These are phyloP conservation scores for Blastobotrys serpentis DNA, from an alignment of 1,139 yeast genomes.

Conservation along the genomic window DNA sequence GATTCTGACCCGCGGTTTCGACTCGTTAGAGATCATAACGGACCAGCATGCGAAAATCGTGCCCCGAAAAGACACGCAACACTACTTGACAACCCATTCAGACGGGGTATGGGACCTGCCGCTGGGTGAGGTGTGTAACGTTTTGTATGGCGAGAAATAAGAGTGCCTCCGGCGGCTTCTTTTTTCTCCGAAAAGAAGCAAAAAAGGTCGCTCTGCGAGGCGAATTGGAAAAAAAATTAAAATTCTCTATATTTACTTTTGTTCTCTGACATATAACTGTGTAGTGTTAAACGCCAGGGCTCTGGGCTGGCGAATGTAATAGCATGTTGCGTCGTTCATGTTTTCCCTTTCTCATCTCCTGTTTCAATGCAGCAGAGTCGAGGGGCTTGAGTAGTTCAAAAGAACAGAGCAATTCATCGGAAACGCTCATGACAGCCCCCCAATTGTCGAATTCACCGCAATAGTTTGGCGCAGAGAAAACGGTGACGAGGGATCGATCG, in stretches of 20 bases:
- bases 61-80: conserved; percentile 23
- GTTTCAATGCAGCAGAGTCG: conserved; percentile 89
- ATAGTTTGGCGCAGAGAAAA: conserved; percentile 93
- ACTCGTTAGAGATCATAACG: conserved; percentile 60
- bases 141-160: conserved; percentile 46
- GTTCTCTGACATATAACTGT: not conserved
- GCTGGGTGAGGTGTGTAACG: conserved; percentile 64
- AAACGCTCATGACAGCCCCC: conserved; percentile 99
- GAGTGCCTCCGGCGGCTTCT: not conserved
- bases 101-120: conserved; percentile 88
- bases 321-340: conserved; percentile 34
- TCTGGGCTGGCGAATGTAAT: conserved; percentile 5
- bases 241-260: not conserved
- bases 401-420: conserved; percentile 86
- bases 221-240: not conserved
- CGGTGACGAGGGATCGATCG: conserved; percentile 89
- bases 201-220: not conserved
- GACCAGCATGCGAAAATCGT: conserved; percentile 65
- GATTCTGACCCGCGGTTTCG: conserved; percentile 57
- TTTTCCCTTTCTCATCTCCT: conserved; percentile 51
- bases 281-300: conserved; percentile 1
- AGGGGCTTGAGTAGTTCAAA: conserved; percentile 92
- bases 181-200: not conserved
- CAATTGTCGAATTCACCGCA: conserved; percentile 98
- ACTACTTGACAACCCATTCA: conserved; percentile 53